A percentile compares a stretch with the other conserved stretches of the same genome.
phyloP scores from a whole-genome alignment of 768 basidiomycete species.

The Boletellus emodensis region DNA sequence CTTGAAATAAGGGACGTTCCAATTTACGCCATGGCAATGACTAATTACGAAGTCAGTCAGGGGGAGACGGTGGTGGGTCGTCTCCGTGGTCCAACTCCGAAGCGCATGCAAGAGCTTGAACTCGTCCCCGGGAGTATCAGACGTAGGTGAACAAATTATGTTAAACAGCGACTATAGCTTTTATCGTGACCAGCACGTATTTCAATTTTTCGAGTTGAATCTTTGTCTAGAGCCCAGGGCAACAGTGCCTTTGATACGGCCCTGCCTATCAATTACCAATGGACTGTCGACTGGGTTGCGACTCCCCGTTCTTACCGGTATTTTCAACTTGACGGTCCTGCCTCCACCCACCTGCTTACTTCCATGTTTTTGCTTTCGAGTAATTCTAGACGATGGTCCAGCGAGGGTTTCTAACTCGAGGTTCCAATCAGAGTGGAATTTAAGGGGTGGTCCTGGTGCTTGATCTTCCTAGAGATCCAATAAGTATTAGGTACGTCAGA shows the following conservation, averaged over 20 bases:
- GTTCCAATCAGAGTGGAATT: constrained; percentile 23
- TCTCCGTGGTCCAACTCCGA: too few relatives aligned
- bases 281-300: constrained; percentile 5
- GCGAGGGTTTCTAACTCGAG: constrained; percentile 9
- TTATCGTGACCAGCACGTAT: constrained; percentile 3
- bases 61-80: too few relatives aligned
- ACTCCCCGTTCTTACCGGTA: neutral
- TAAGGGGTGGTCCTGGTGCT: constrained; percentile 1
- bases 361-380: constrained; percentile 11
- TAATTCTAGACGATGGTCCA: constrained; percentile 4
- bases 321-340: constrained; percentile 25
- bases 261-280: constrained; percentile 21
- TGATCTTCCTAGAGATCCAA: constrained; percentile 2
- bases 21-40: too few relatives aligned
- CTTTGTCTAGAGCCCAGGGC: constrained; percentile 28
- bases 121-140: too few relatives aligned
- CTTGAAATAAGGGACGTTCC: too few relatives aligned
- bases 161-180: too few relatives aligned
- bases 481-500: constrained; percentile 1
- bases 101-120: too few relatives aligned
- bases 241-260: constrained; percentile 22
- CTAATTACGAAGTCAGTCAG: too few relatives aligned
- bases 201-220: constrained; percentile 31
- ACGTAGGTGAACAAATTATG: too few relatives aligned
- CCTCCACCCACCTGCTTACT: constrained; percentile 12